Evolutionary conservation across 805 yeast species (phyloP), one percentile per base, ranked within the genome.

Genomic region (Wickerhamomyces xylosicus): DNA sequence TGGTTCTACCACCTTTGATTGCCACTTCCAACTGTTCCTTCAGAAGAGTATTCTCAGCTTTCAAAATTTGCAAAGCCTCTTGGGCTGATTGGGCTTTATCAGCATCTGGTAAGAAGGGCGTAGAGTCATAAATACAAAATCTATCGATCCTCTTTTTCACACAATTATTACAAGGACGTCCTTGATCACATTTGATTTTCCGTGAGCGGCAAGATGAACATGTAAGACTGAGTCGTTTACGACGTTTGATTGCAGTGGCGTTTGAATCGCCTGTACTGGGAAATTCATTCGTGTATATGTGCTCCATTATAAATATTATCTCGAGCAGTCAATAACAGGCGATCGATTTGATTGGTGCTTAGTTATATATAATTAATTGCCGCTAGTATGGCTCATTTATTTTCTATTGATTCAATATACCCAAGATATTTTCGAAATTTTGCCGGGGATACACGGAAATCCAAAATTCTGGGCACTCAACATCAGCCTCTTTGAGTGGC

Each of bases 41-140:
- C 17, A 52, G 21, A 18, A 37, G 37, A 14, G 40, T 35, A 34
- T 48, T 50, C 38, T 54, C 57, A 13, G 37, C 38, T 2, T 39
- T 29, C 19, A 51, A 32, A n/a, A 43, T 2, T 19, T 39, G 18
- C 16, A 49, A 5, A 1, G 43, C 46, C 5, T 49, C 51, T 1
- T 37, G 27, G 0, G 46, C 38, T 11, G 38, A 43, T 10, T 34
- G 36, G 2, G 42, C 43, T 3, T 38, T 45, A 6, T 54, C 56
- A 9, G 43, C 36, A 1, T 52, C 48, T 3, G 62, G 56, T 9
- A 57, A 40, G 35, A 59, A 52, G 11, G 58, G 61, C 0, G 61
- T 49, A 14, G 38, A 43, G 33, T 48, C 52, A 41, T 54, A 54
- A 13, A 53, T 43, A 31, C 58, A 54, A 14, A 50, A 36, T 19